Evolutionary conservation across 2,329 filamentous ascomycete genomes (phyloP), one percentile per base, ranked within the genome.

Genomic region (Leptographium galeiforme): DNA sequence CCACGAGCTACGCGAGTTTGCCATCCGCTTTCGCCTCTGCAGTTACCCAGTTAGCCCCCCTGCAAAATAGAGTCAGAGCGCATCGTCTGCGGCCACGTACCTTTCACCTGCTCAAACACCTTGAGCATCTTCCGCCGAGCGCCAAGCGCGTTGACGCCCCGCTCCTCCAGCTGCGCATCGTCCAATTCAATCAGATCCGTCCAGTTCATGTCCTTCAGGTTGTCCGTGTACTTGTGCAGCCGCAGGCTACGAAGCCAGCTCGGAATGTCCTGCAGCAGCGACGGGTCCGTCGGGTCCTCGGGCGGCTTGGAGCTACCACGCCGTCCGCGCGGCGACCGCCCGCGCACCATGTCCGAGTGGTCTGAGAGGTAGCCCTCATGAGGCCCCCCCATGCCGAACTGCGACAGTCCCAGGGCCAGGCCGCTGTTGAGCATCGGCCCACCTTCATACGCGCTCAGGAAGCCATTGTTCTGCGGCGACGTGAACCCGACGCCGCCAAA

Each of bases 191-290:
- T 75, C 61, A 98, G 72, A 52, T 98, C 93, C 33, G 85, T 87
- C 93, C 93, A 98, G 63, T 93, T 89, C 75, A 97, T 81, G 64
- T 97, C 91, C 72, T 97, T 98, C 58, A 98, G 72, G 62, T 97
- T 94, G 61, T 98, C 93, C 11, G 93, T 98, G 70, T 98, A 98
- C 74, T 98, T 98, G 76, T 98, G 93, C 63, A 98, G 76, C 56
- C 93, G 83, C 65, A 97, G 77, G 67, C 89, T 96, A 66, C 93
- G 83, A 63, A 98, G 79, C 93, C 93, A 98, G 67, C 84, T 86
- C 53, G 93, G 91, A 61, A 98, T 96, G 64, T 98, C 93, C 70
- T 95, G 87, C 61, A 98, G 77, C 56, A 98, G 78, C 44, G 78
- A 82, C 16, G 87, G 85, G 68, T 98, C 93, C 19, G 91, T 97